Conservation (phyloP, 495 filamentous ascomycete genomes). For the Penicillium fimorum region DNA sequence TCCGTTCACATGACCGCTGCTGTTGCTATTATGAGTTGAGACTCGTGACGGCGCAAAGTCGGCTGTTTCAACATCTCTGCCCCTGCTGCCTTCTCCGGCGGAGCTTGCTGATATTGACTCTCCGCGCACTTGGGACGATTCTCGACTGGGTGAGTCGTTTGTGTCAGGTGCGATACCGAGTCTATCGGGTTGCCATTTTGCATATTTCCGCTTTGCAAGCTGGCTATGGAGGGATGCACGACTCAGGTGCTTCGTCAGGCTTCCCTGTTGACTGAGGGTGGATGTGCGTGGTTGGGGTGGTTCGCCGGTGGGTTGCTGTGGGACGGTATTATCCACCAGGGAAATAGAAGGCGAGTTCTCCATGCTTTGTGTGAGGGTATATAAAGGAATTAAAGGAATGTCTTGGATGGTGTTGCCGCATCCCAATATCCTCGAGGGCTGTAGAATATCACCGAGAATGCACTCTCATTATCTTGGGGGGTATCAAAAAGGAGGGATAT, state of each 20-base stretch:
- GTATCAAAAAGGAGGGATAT: not conserved
- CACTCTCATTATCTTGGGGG: not conserved
- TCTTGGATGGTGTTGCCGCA: not conserved
- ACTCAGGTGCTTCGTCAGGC: constrained; percentile 32
- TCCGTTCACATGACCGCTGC: constrained; percentile 20
- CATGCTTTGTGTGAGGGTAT: constrained; percentile 18
- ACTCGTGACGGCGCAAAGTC: constrained; percentile 20
- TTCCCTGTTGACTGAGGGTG: constrained; percentile 18
- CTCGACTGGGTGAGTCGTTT: constrained; percentile 20
- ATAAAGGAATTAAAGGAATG: not conserved
- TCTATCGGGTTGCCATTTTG: constrained; percentile 59
- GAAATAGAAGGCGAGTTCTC: constrained; percentile 26
- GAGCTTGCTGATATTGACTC: constrained; percentile 26
- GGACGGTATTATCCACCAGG: constrained; percentile 44
- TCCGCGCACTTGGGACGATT: constrained; percentile 24
- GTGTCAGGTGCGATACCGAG: constrained; percentile 32
- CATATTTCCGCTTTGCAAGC: constrained; percentile 57
- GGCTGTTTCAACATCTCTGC: constrained; percentile 13
- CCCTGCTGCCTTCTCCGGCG: constrained; percentile 13
- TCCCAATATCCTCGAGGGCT: not conserved
- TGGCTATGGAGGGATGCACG: constrained; percentile 46
- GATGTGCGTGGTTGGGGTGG: constrained; percentile 24
- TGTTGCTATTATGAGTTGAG: constrained; percentile 23
- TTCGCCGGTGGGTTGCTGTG: constrained; percentile 27
- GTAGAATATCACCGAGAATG: not conserved